A percentile compares a stretch with the other conserved stretches of the same genome.
Evolutionary conservation across 257 asterid species (phyloP).

Genomic region (Nemophila menziesii): DNA sequence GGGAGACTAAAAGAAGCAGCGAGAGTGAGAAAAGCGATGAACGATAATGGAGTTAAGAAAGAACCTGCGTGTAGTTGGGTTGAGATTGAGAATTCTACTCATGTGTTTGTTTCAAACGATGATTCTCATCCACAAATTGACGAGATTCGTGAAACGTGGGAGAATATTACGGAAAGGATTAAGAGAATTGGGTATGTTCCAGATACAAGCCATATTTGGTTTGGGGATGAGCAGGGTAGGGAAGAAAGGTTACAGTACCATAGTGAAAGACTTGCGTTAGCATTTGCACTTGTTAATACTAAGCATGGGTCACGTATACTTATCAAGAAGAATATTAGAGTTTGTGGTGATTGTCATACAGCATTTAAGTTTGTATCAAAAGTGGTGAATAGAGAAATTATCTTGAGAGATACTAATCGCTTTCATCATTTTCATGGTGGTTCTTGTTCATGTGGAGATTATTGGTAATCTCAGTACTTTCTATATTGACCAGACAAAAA

Average conservation of each 20-base stretch:
- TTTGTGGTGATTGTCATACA: conserved; percentile 73
- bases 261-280: conserved; percentile 77
- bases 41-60: conserved; percentile 61
- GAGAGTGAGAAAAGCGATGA: conserved; percentile 66
- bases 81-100: conserved; percentile 59
- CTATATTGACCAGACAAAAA: no score
- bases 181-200: conserved; percentile 59
- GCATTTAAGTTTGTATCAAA: conserved; percentile 56
- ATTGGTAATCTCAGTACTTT: no score
- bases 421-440: conserved; percentile 69
- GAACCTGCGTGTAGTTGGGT: conserved; percentile 94
- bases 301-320: conserved; percentile 37
- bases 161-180: conserved; percentile 35
- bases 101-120: conserved; percentile 63
- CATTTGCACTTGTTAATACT: conserved; percentile 53
- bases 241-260: conserved; percentile 59
- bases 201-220: conserved; percentile 69
- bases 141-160: conserved; percentile 52
- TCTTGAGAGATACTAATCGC: conserved; percentile 67
- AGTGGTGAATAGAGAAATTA: conserved; percentile 48
- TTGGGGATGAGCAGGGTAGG: conserved; percentile 45
- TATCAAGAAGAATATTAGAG: conserved; percentile 80
- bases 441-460: conserved; percentile 74
- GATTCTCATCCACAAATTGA: conserved; percentile 52
- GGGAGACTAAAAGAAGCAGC: conserved; percentile 63